Evolutionary conservation across 2,329 filamentous ascomycete genomes (phyloP).

Genomic region (Colletotrichum liaoningense): DNA sequence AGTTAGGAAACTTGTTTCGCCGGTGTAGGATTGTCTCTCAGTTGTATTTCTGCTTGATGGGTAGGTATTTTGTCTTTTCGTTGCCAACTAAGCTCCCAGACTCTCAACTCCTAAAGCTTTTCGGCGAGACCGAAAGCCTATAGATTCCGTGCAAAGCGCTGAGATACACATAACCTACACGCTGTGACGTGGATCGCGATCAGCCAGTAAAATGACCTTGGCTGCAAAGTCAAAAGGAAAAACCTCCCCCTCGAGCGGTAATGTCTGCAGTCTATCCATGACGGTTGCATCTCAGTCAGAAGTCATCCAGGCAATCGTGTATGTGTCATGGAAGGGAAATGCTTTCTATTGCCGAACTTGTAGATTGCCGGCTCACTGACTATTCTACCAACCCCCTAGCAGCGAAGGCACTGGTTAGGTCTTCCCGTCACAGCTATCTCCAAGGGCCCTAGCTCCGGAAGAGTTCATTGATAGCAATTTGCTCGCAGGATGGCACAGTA

Average conservation of each 20-base stretch:
- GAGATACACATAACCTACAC: neutral
- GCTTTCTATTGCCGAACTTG: neutral
- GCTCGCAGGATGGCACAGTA: neutral
- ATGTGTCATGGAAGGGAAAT: neutral
- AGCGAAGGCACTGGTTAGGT: neutral
- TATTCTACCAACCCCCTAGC: neutral
- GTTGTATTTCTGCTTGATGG: neutral
- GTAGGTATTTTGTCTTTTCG: neutral
- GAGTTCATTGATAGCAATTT: neutral
- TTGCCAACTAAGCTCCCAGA: neutral
- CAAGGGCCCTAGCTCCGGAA: slow-evolving; percentile 6
- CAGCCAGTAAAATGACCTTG: neutral
- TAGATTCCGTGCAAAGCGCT: neutral
- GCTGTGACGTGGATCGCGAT: slow-evolving; percentile 1
- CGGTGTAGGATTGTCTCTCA: neutral
- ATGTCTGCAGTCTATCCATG: neutral
- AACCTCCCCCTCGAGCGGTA: neutral
- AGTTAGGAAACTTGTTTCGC: neutral
- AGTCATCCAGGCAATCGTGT: neutral
- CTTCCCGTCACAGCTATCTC: neutral
- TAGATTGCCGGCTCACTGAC: neutral
- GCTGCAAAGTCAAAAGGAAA: neutral
- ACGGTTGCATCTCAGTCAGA: neutral
- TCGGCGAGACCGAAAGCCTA: neutral
- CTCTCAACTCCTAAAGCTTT: neutral